A percentile compares a stretch with the other conserved stretches of the same genome.
phyloP scores from a whole-genome alignment of 768 basidiomycete species.

The Suillus placidus region DNA sequence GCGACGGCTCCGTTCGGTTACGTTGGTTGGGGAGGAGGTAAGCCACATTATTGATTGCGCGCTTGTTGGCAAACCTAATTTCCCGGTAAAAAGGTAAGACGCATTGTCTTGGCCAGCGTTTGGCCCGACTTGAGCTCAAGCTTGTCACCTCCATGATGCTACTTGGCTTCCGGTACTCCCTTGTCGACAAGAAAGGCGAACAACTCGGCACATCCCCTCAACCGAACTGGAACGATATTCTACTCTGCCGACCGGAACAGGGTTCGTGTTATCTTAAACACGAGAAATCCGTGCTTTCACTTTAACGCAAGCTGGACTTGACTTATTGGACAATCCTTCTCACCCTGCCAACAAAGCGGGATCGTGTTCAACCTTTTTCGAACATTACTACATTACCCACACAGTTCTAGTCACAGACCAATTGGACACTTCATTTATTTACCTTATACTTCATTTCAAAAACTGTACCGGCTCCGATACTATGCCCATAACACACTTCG shows the following conservation, averaged over 20 bases:
- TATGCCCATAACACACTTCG: conserved; percentile 14
- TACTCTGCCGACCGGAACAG: conserved; percentile 63
- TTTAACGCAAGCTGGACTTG: conserved; percentile 30
- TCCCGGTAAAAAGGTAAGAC: conserved; percentile 56
- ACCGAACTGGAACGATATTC: conserved; percentile 81
- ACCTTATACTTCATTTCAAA: conserved; percentile 17
- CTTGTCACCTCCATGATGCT: conserved; percentile 69
- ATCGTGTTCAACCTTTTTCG: conserved; percentile 13
- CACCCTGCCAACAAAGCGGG: conserved; percentile 7
- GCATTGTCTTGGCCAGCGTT: conserved; percentile 70
- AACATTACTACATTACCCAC: conserved; percentile 7
- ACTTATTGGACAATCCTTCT: conserved; percentile 19
- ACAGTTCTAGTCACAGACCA: background rate
- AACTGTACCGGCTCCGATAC: conserved; percentile 6
- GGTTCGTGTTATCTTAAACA: conserved; percentile 59
- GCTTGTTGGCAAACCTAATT: conserved; percentile 15
- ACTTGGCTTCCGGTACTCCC: conserved; percentile 59
- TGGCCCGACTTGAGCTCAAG: conserved; percentile 76
- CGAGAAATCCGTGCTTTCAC: conserved; percentile 19
- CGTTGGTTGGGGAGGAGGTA: conserved; percentile 82
- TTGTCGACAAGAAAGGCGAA: conserved; percentile 57
- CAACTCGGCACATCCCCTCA: conserved; percentile 47
- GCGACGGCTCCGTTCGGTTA: conserved; percentile 58
- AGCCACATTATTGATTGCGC: conserved; percentile 30
- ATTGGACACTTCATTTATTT: conserved; percentile 5